A percentile compares a stretch with the other conserved stretches of the same genome.
These are phyloP conservation scores for Stagonosporopsis rhizophila DNA, from an alignment of 2,329 filamentous ascomycete species.

Conservation along the genomic window DNA sequence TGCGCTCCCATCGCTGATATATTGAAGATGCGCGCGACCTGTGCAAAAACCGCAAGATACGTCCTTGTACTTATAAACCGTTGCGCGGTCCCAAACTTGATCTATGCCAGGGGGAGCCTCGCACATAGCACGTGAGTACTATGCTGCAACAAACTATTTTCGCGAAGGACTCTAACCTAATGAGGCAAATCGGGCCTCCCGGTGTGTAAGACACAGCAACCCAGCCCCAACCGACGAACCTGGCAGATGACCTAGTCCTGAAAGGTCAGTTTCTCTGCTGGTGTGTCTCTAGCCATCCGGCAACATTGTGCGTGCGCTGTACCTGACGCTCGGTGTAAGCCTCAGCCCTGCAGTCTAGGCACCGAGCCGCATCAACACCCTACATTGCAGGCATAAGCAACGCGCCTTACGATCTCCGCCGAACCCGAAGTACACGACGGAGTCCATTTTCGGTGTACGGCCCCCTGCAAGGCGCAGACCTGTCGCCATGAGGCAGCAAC, in stretches of 20 bases:
- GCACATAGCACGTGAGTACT: slow-evolving; percentile 15
- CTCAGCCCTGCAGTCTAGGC: slow-evolving; percentile 10
- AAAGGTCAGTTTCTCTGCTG: neutral
- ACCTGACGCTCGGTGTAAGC: slow-evolving; percentile 8
- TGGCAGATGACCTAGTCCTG: slow-evolving; percentile 1
- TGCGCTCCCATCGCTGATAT: neutral
- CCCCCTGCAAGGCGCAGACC: slow-evolving; percentile 1
- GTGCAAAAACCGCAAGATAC: neutral
- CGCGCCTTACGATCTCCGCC: neutral
- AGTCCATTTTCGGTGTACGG: neutral
- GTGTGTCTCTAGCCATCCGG: neutral
- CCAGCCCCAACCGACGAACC: neutral
- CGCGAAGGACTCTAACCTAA: slow-evolving; percentile 12
- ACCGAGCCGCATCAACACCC: slow-evolving; percentile 17
- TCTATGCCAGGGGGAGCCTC: neutral
- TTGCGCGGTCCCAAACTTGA: neutral
- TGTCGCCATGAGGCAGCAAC: neutral
- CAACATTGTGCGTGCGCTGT: neutral
- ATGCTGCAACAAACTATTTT: slow-evolving; percentile 14
- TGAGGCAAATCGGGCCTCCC: neutral
- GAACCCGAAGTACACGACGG: neutral
- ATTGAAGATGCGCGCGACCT: neutral
- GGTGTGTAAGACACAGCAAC: slow-evolving; percentile 14
- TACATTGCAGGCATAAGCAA: slow-evolving; percentile 7
- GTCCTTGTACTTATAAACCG: neutral